These are phyloP conservation scores for Trichoderma sp. DNA, from an alignment of 2,329 filamentous ascomycete species.

Conservation along the genomic window DNA sequence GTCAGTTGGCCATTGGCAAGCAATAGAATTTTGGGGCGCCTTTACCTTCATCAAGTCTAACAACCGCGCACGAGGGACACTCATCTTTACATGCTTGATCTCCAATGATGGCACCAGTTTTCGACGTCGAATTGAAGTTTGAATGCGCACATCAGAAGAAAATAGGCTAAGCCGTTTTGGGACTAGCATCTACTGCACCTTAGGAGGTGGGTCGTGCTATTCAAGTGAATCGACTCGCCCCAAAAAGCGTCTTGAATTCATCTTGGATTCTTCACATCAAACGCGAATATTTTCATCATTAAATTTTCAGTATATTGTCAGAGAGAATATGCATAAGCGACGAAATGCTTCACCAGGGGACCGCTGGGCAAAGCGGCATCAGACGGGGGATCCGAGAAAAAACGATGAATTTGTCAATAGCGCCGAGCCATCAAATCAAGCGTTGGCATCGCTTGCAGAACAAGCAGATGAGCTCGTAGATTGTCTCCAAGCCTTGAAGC, in stretches of 20 bases:
- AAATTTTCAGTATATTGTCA: background rate
- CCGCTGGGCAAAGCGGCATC: constrained; percentile 21
- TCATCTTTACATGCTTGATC: constrained; percentile 52
- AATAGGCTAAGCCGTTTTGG: background rate
- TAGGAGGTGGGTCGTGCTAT: background rate
- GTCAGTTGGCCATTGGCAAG: constrained; percentile 28
- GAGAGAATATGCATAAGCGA: constrained; percentile 43
- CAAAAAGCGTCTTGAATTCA: background rate
- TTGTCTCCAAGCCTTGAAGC: constrained; percentile 40
- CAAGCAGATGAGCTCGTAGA: constrained; percentile 41
- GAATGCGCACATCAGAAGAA: background rate
- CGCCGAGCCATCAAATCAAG: background rate
- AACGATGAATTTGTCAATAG: background rate
- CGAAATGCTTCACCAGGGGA: background rate
- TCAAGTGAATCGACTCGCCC: background rate
- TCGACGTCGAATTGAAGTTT: constrained; percentile 33
- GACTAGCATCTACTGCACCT: background rate
- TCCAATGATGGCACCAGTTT: constrained; percentile 28
- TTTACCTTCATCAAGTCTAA: constrained; percentile 77
- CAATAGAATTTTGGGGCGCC: background rate
- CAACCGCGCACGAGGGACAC: constrained; percentile 61
- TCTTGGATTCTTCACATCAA: background rate
- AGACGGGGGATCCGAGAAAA: background rate
- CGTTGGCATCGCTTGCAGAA: constrained; percentile 11
- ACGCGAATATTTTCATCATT: background rate